A percentile compares a stretch with the other conserved stretches of the same genome.
phyloP scores from a whole-genome alignment of 257 asterid genomes.

The Prunella vulgaris region DNA sequence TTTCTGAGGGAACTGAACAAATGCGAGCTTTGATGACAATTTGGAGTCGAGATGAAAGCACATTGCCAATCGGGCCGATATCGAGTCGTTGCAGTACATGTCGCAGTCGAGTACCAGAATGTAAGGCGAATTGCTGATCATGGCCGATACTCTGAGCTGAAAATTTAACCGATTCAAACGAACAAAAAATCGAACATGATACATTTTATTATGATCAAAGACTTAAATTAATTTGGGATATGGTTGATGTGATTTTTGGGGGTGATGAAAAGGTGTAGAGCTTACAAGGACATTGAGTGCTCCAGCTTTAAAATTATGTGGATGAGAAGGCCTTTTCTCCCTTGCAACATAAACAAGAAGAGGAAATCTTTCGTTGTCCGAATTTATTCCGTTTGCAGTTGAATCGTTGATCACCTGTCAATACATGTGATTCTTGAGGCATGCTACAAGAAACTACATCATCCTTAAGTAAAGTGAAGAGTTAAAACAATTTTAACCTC shows the following conservation, averaged over 20 bases:
- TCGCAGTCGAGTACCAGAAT: conserved; percentile 47
- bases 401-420: conserved; percentile 40
- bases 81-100: conserved; percentile 47
- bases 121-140: conserved; percentile 71
- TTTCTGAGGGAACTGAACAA: conserved; percentile 68
- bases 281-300: conserved; percentile 57
- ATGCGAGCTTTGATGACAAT: conserved; percentile 39
- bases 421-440: too few species aligned
- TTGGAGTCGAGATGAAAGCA: conserved; percentile 50
- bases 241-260: too few species aligned
- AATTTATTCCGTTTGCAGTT: neutral
- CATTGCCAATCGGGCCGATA: conserved; percentile 54
- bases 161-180: neutral
- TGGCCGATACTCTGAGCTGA: conserved; percentile 65
- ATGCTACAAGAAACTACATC: too few species aligned
- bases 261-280: neutral
- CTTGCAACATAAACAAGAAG: conserved; percentile 60
- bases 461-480: too few species aligned
- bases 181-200: neutral
- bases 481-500: too few species aligned
- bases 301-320: conserved; percentile 86
- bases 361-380: conserved; percentile 25
- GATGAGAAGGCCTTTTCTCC: conserved; percentile 55
- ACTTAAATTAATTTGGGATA: neutral
- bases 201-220: neutral